Percentiles rank a stretch among this genome's conserved stretches.
Evolutionary conservation across 1,284 basidiomycete species (phyloP).

Genomic region (Flammula alnicola): DNA sequence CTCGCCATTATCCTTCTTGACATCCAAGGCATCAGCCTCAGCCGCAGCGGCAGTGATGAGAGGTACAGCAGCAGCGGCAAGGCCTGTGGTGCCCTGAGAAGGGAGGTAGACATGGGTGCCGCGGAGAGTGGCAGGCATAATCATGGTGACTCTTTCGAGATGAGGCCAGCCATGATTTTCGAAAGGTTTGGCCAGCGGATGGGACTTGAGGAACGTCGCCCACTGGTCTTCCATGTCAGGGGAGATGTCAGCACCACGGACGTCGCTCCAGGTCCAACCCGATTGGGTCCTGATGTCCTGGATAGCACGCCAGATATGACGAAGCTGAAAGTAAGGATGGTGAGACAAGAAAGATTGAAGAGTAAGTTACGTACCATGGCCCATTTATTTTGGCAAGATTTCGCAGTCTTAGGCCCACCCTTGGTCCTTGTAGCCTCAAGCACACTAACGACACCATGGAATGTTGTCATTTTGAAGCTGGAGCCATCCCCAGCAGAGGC

Average conservation of each 20-base stretch:
- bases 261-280: slow-evolving; percentile 22
- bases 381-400: slow-evolving; percentile 22
- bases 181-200: slow-evolving; percentile 19
- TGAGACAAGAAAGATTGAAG: neutral
- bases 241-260: slow-evolving; percentile 16
- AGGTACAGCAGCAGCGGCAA: neutral
- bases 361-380: slow-evolving; percentile 7
- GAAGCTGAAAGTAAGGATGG: slow-evolving; percentile 9
- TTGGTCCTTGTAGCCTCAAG: neutral
- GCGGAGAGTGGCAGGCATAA: slow-evolving; percentile 18
- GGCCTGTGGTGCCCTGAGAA: neutral
- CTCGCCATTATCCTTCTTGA: slow-evolving; percentile 19
- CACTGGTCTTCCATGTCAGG: slow-evolving; percentile 11
- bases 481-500: neutral
- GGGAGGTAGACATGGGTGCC: slow-evolving; percentile 18
- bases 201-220: slow-evolving; percentile 13
- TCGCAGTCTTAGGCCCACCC: slow-evolving; percentile 4
- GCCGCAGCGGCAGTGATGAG: neutral
- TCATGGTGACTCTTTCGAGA: neutral
- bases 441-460: neutral
- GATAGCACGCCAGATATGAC: slow-evolving; percentile 1
- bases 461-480: slow-evolving; percentile 10
- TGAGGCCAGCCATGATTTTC: slow-evolving; percentile 22
- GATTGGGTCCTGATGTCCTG: slow-evolving; percentile 12
- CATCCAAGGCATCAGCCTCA: slow-evolving; percentile 9